Conservation (phyloP, 1,139 yeast species). For the Wickerhamomyces sp. region DNA sequence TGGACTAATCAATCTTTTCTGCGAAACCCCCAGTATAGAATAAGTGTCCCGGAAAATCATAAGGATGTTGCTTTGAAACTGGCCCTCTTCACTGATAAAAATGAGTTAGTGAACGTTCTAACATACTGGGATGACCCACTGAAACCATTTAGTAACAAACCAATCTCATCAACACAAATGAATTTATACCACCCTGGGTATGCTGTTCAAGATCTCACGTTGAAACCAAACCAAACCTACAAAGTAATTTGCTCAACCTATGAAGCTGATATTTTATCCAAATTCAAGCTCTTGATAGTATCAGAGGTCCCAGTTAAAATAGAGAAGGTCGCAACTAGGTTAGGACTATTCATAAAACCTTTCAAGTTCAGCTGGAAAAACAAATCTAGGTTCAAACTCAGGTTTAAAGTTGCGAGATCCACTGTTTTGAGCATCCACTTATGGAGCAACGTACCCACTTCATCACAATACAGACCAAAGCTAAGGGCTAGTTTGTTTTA, state of each 20-base stretch:
- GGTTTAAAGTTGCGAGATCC: conserved; percentile 23
- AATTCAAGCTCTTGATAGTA: conserved; percentile 13
- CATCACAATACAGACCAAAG: conserved; percentile 23
- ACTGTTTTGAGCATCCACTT: conserved; percentile 28
- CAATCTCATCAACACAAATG: conserved; percentile 30
- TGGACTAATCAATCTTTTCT: conserved; percentile 47
- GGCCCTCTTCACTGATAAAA: conserved; percentile 27
- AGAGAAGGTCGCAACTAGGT: conserved; percentile 14
- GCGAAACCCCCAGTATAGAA: conserved; percentile 58
- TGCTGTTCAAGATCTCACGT: conserved; percentile 26
- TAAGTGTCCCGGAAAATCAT: conserved; percentile 16
- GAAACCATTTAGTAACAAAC: conserved; percentile 26
- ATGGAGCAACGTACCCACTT: conserved; percentile 22
- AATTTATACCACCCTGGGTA: conserved; percentile 26
- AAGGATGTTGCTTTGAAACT: conserved; percentile 21
- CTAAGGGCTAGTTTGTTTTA: conserved; percentile 42
- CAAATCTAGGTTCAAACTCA: conserved; percentile 34
- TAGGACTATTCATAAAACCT: conserved; percentile 36
- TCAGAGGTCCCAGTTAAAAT: conserved; percentile 13
- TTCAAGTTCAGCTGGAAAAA: conserved; percentile 35
- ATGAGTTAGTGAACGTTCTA: conserved; percentile 36
- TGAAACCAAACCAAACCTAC: conserved; percentile 36
- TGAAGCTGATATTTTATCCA: conserved; percentile 22
- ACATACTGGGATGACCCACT: conserved; percentile 32
- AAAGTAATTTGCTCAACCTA: conserved; percentile 35